Base-by-base conservation (phyloP, 2,329 filamentous ascomycete species). In the Epichloe brachyelytri region DNA sequence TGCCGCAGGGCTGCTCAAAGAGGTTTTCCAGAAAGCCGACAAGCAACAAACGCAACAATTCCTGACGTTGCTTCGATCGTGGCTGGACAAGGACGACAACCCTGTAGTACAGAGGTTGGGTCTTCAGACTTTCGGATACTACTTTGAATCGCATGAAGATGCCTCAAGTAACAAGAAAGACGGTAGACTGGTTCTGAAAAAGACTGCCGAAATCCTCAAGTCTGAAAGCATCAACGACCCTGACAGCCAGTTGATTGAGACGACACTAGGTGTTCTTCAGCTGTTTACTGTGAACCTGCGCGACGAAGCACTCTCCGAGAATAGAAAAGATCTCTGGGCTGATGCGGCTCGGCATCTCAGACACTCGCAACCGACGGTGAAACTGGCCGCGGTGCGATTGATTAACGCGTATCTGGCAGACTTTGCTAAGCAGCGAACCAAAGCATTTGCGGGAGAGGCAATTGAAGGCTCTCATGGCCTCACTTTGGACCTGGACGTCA, bases 51-150 rank as follows among this genome's bases (percentile, higher is more conserved):
- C 81, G 38, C 78, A 82, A 55, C 83, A 78, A 45, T 89, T 95
- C 62, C 69, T 93, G 38, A 70, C 70, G 0, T 76, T 90, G 43
- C 71, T 96, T 51, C 79, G 81, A 53, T 76, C 78, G 2, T 96
- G 90, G 88, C 64, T 93, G 17, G 80, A 80, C 51, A 83, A 90
- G 59, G 79, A 82, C 7, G 82, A 85, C 10, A 90, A 94, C 56
- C 62, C 77, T 15, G 74, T 83, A 0, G 78, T 95, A 26, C 74
- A 83, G 47, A 80, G 82, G 53, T 78, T 91, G 20, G 86, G 85
- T 1, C 73, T 96, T 49, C 86, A 93, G 63, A 80, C 85, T 33
- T 95, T 90, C 70, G 78, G 82, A 1, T 80, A 93, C 48, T 95
- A 91, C 65, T 86, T 95, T 52, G 86, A 93, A 53, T 78, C 78